Evolutionary conservation across 2,329 filamentous ascomycete species (phyloP).

Genomic region (Colletotrichum spaethianum): DNA sequence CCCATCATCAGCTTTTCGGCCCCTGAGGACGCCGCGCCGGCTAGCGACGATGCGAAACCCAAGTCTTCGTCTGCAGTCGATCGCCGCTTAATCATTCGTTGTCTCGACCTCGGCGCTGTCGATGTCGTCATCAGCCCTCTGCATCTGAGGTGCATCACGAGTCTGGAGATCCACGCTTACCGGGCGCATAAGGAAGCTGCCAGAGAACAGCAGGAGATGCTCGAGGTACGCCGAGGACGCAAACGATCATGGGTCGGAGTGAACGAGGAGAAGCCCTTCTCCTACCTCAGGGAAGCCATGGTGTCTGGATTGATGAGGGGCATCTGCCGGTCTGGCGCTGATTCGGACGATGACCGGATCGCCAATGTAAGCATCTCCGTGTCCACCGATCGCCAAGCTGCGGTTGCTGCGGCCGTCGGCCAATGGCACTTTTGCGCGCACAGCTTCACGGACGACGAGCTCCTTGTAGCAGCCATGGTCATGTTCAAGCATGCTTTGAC

Average conservation of each 20-base stretch:
- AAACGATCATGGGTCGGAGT: conserved; percentile 95
- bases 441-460: conserved; percentile 89
- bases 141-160: conserved; percentile 79
- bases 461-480: conserved; percentile 85
- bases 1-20: conserved; percentile 64
- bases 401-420: conserved; percentile 79
- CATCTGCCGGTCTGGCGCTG: conserved; percentile 79
- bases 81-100: conserved; percentile 72
- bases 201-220: conserved; percentile 79
- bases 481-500: conserved; percentile 92
- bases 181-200: conserved; percentile 83
- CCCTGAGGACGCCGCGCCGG: conserved; percentile 48
- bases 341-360: conserved; percentile 75
- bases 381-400: conserved; percentile 72
- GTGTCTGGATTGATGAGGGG: conserved; percentile 91
- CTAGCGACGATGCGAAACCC: conserved; percentile 18
- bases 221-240: conserved; percentile 80
- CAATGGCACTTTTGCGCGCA: conserved; percentile 93
- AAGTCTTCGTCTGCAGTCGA: conserved; percentile 50
- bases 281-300: conserved; percentile 93
- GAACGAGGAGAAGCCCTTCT: conserved; percentile 86
- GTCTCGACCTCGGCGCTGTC: conserved; percentile 87
- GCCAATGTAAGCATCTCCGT: conserved; percentile 78
- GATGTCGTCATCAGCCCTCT: conserved; percentile 90
- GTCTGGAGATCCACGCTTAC: conserved; percentile 87